Evolutionary conservation across 1,139 yeast species (phyloP), one percentile per base, ranked within the genome.

Genomic region (Entelexis sorbosivorans): DNA sequence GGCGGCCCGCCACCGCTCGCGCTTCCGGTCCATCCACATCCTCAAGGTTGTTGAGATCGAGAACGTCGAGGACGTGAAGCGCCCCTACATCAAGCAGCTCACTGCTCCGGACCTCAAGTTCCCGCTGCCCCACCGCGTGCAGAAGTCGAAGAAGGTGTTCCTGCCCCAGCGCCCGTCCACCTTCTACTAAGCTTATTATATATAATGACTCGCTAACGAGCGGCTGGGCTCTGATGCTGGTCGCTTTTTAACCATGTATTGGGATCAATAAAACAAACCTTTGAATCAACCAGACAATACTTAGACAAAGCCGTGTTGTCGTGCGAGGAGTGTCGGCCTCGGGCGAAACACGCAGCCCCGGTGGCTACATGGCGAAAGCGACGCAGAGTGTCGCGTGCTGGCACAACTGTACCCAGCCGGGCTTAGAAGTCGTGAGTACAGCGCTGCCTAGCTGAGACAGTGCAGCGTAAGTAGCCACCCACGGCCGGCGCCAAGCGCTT

Each of bases 1-100:
- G 83, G 99, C 99, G 76, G 97, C 98, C 67, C 91, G 98, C 80
- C 99, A 91, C 95, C 88, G 98, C 84, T 93, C 98, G 72, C 88
- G 99, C 82, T 91, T 91, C 82, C 87, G 98, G 84, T 83, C 91
- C 67, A 86, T 91, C 76, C 98, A 91, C 87, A 87, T 71, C 59
- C 71, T 71, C 60, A 91, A 91, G 88, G 97, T 91, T 73, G 97
- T 89, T 73, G 97, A 91, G 79, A 82, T 91, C 70, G 95, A 83
- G 76, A 89, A 87, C 83, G 81, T 93, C 66, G 95, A 85, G 61
- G 98, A 91, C 69, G 96, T 91, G 74, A 91, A 87, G 91, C 88
- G 99, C 79, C 96, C 87, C 77, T 89, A 91, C 93, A 82, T 88
- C 73, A 89, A 81, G 79, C 98, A 93, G 81, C 88, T 83, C 81